Percentiles rank a stretch among this genome's conserved stretches.
Conservation (phyloP, 345 rosid species). For the Populus tremula region DNA sequence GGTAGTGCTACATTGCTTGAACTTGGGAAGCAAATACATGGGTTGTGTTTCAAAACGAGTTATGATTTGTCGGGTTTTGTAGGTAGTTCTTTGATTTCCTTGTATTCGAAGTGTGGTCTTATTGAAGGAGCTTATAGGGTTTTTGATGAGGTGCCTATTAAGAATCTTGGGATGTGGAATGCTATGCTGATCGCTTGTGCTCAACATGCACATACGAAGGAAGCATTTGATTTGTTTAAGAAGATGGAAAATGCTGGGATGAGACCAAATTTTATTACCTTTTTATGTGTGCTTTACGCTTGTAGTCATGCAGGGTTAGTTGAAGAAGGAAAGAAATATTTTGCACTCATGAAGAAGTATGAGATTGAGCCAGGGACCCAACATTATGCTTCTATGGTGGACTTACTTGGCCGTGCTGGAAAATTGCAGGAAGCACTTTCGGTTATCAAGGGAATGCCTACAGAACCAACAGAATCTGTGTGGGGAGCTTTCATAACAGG, state of each 20-base stretch:
- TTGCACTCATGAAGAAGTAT: conserved; percentile 62
- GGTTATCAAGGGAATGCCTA: conserved; percentile 56
- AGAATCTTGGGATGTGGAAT: conserved; percentile 85
- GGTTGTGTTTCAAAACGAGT: conserved; percentile 68
- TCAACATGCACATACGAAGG: conserved; percentile 55
- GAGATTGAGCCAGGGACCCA: conserved; percentile 68
- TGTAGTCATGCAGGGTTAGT: conserved; percentile 88
- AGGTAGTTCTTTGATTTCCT: conserved; percentile 72
- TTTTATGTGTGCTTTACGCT: conserved; percentile 70
- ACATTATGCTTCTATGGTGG: conserved; percentile 85
- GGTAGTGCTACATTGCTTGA: conserved; percentile 67
- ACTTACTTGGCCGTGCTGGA: conserved; percentile 78
- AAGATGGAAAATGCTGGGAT: conserved; percentile 50
- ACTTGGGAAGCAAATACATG: conserved; percentile 84
- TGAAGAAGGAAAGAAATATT: conserved; percentile 55
- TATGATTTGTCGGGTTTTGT: conserved; percentile 66
- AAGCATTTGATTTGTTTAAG: conserved; percentile 53
- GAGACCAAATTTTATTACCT: conserved; percentile 80
- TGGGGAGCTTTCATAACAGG: conserved; percentile 91
- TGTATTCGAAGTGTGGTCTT: conserved; percentile 78
- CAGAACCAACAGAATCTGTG: conserved; percentile 67
- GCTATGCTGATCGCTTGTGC: conserved; percentile 85
- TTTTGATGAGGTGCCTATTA: conserved; percentile 49
- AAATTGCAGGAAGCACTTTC: conserved; percentile 67
- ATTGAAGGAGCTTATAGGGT: conserved; percentile 58